Base-by-base conservation (phyloP, 177 flowering plant species). In the Vitis hybrid region DNA sequence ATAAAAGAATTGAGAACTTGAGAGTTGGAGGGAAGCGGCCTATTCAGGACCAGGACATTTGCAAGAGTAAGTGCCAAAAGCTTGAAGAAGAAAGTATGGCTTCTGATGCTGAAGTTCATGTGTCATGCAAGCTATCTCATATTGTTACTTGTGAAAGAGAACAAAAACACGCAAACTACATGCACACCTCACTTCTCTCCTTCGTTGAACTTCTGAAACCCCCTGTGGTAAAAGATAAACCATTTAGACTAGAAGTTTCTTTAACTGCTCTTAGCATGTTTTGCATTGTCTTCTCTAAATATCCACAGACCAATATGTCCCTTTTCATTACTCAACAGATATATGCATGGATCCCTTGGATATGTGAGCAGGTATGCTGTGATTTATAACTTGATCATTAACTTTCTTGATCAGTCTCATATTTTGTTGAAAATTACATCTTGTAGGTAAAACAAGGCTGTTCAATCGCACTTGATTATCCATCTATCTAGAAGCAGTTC, bases 251-350 rank as follows among this genome's bases (percentile, higher is more conserved):
- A 48, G 88, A 91, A 74, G 76, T 75, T 74, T 80, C 95, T 27
- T 57, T 93, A 65, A 67, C 77, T 59, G 87, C 97, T 75, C 91
- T 96, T 79, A 87, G 97, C 85, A 83, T 89, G 80, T 91, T 96
- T 69, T 85, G 86, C 72, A 81, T 87, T 64, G 84, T 85, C 85
- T 89, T 92, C 74, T 85, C 78, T 65, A 75, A 79, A 73, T 80
- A 78, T 56, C 90, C 95, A 8, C 67, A 71, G 51, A 78, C 82
- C 35, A 59, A 69, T 71, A 27, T 89, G 67, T 80, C 91, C 49
- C 50, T 30, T 46, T 12, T 49, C 62, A 77, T 88, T 51, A 88
- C 86, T 78, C 82, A 71, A 75, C 81, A 79, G 71, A 82, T 91
- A 84, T 65, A 48, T 67, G 70, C 76, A 14, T 92, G 98, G 98